Conservation (phyloP, 2,329 filamentous ascomycete genomes). For the Monosporascus sp. region DNA sequence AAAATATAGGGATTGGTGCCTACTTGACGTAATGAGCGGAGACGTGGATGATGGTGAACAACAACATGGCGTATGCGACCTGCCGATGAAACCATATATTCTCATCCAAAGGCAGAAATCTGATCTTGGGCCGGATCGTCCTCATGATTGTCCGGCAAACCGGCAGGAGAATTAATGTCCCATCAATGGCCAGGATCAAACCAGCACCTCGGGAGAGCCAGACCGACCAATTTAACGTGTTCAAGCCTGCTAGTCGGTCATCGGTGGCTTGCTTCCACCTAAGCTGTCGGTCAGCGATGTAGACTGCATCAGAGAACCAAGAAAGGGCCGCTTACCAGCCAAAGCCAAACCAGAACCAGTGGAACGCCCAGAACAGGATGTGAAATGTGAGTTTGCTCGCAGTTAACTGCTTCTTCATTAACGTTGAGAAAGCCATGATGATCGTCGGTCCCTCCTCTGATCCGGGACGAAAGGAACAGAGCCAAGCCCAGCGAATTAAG, state of each 20-base stretch:
- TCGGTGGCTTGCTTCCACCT: slow-evolving; percentile 78
- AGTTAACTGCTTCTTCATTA: slow-evolving; percentile 61
- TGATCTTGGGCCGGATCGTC: slow-evolving; percentile 77
- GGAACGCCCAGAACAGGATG: slow-evolving; percentile 72
- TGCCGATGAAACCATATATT: slow-evolving; percentile 96
- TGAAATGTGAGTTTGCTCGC: slow-evolving; percentile 72
- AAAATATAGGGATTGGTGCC: slow-evolving; percentile 21
- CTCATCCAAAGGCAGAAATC: slow-evolving; percentile 90
- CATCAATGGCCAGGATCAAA: slow-evolving; percentile 77
- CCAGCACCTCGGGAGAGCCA: slow-evolving; percentile 96
- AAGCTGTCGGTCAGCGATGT: slow-evolving; percentile 3
- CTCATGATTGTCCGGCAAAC: slow-evolving; percentile 91
- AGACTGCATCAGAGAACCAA: too few relatives aligned
- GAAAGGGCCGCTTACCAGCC: slow-evolving; percentile 54
- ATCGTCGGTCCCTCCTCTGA: slow-evolving; percentile 27
- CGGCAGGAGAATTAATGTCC: slow-evolving; percentile 81
- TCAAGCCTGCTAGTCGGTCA: slow-evolving; percentile 65
- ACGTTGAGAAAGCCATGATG: slow-evolving; percentile 33
- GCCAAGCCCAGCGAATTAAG: slow-evolving; percentile 25
- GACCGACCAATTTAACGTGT: slow-evolving; percentile 79
- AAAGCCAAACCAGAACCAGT: slow-evolving; percentile 72
- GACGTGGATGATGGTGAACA: slow-evolving; percentile 77
- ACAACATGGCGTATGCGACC: slow-evolving; percentile 79
- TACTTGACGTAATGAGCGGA: slow-evolving; percentile 89
- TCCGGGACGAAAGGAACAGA: slow-evolving; percentile 8